These are phyloP conservation scores for Triticum timopheevii DNA, from an alignment of 176 grass and related monocot genomes.

Conservation along the genomic window DNA sequence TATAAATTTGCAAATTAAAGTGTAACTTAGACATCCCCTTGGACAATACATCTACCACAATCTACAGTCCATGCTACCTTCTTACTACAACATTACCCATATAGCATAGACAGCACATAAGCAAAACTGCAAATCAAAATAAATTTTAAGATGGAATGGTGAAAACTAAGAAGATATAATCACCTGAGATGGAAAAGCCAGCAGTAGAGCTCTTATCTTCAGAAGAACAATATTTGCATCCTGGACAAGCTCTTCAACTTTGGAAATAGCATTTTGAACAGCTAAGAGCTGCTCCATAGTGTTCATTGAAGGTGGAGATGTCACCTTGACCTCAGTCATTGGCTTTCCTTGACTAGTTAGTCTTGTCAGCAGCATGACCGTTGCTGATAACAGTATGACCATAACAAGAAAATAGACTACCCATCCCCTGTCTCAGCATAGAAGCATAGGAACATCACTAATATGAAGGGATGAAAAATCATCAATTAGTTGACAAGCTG, in stretches of 20 bases:
- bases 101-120: not conserved
- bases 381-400: slow-evolving; percentile 70
- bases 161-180: slow-evolving; percentile 6
- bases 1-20: not conserved
- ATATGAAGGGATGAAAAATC: slow-evolving; percentile 21
- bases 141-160: not conserved
- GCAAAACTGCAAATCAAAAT: not conserved
- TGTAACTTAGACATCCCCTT: not conserved
- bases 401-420: slow-evolving; percentile 58
- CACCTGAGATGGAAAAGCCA: slow-evolving; percentile 93
- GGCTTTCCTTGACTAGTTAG: slow-evolving; percentile 71
- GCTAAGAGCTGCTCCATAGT: slow-evolving; percentile 96
- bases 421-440: slow-evolving; percentile 71
- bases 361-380: slow-evolving; percentile 87
- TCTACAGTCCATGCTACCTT: slow-evolving; percentile 4
- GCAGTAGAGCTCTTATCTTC: slow-evolving; percentile 75
- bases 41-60: slow-evolving; percentile 9
- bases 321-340: slow-evolving; percentile 74
- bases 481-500: not conserved
- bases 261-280: slow-evolving; percentile 93
- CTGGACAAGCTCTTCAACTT: slow-evolving; percentile 89
- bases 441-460: slow-evolving; percentile 28
- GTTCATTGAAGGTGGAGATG: slow-evolving; percentile 79
- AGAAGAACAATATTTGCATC: slow-evolving; percentile 93
- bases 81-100: slow-evolving; percentile 1